Conservation (phyloP, 2,329 filamentous ascomycete species). For the Sarocladium brachiariae region DNA sequence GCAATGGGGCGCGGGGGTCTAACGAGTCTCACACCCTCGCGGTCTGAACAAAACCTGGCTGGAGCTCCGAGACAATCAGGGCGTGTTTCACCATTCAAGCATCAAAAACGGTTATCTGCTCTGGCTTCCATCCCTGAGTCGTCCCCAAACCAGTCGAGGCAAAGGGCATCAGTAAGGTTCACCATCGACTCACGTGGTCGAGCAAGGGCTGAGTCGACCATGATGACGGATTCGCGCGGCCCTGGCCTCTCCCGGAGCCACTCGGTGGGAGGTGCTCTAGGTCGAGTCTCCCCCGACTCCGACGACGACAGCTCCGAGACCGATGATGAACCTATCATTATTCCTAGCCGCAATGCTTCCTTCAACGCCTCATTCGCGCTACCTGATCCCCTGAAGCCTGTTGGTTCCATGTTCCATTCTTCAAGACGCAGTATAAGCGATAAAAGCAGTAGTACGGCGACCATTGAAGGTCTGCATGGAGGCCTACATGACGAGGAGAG, state of each 20-base stretch:
- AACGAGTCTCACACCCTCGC: conserved; percentile 32
- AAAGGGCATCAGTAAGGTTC: conserved; percentile 53
- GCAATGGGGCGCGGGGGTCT: conserved; percentile 31
- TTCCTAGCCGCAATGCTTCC: conserved; percentile 50
- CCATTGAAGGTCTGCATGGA: conserved; percentile 24
- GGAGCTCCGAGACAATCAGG: conserved; percentile 34
- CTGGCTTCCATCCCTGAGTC: conserved; percentile 53
- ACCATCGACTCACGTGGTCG: conserved; percentile 57
- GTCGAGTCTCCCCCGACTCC: conserved; percentile 34
- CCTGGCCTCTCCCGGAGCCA: conserved; percentile 16
- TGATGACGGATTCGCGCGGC: conserved; percentile 20
- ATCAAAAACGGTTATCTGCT: conserved; percentile 41
- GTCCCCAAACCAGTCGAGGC: conserved; percentile 29
- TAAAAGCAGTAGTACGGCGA: conserved; percentile 36
- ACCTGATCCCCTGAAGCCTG: conserved; percentile 45
- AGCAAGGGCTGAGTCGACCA: conserved; percentile 47
- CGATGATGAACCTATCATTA: conserved; percentile 59
- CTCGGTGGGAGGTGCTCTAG: conserved; percentile 20
- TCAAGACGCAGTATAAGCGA: conserved; percentile 43
- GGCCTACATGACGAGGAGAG: conserved; percentile 41
- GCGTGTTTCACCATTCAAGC: conserved; percentile 46
- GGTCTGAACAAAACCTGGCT: conserved; percentile 23
- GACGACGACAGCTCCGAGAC: conserved; percentile 50
- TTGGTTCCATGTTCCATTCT: conserved; percentile 40
- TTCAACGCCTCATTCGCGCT: conserved; percentile 51